Conservation (phyloP, 108 stramenopile species). For the Craspedostauros australis region DNA sequence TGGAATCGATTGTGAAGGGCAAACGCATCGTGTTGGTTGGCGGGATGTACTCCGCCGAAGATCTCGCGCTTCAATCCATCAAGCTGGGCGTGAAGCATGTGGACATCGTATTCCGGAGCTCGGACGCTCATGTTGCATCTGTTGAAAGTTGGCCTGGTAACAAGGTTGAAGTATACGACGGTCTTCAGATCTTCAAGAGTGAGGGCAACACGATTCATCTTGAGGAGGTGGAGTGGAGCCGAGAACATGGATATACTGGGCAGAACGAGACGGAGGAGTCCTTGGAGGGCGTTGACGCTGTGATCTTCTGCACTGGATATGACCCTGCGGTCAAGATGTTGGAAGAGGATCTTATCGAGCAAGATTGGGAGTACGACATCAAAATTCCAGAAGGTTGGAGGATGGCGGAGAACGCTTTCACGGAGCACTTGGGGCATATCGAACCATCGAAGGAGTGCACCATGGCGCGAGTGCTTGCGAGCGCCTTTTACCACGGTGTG, state of each 20-base stretch:
- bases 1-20: slow-evolving; percentile 18
- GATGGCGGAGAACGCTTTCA: no score
- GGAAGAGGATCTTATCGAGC: no score
- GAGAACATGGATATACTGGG: no score
- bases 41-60: slow-evolving; percentile 51
- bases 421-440: no score
- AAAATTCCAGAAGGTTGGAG: no score
- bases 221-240: slow-evolving; percentile 3
- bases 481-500: no score
- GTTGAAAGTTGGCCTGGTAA: slow-evolving; percentile 36
- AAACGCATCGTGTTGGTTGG: slow-evolving; percentile 51
- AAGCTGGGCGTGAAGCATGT: slow-evolving; percentile 40
- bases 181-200: slow-evolving; percentile 3
- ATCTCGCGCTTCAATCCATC: slow-evolving; percentile 38
- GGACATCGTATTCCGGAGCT: slow-evolving; percentile 17
- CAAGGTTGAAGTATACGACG: slow-evolving; percentile 8
- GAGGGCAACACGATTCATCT: background rate
- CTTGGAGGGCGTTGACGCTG: slow-evolving; percentile 31
- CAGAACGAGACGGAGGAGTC: no score
- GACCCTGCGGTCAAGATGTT: slow-evolving; percentile 22
- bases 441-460: no score
- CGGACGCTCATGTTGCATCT: slow-evolving; percentile 5
- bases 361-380: no score
- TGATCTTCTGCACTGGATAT: slow-evolving; percentile 62
- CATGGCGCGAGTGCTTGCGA: no score